Evolutionary conservation across 2,329 filamentous ascomycete genomes (phyloP).

Genomic region (Eutypella sp.): DNA sequence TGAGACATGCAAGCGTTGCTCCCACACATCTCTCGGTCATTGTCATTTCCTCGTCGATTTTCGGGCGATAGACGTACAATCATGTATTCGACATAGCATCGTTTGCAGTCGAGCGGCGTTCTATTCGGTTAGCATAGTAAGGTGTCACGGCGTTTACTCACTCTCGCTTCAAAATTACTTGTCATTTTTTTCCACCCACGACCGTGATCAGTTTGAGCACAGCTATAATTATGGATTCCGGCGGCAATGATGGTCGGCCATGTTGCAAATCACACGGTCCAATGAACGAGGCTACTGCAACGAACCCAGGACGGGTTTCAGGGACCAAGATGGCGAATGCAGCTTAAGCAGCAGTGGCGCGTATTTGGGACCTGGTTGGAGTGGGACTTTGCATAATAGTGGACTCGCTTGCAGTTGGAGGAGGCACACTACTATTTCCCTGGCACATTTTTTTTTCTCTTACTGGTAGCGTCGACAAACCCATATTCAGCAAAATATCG

Average conservation of each 20-base stretch:
- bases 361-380: not conserved
- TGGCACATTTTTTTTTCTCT: not conserved
- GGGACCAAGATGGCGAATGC: not conserved
- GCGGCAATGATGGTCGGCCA: constrained; percentile 7
- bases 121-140: constrained; percentile 50
- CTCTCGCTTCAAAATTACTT: constrained; percentile 25
- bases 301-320: not conserved
- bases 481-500: not conserved
- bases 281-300: not conserved
- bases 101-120: constrained; percentile 48
- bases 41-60: constrained; percentile 26
- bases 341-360: not conserved
- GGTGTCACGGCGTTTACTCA: constrained; percentile 50
- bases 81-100: constrained; percentile 51
- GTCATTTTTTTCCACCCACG: constrained; percentile 14
- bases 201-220: constrained; percentile 11
- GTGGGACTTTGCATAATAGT: not conserved
- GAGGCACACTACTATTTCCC: not conserved
- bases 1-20: constrained; percentile 50
- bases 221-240: constrained; percentile 19
- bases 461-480: not conserved
- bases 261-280: not conserved
- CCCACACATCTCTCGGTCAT: constrained; percentile 23
- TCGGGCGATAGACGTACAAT: constrained; percentile 29
- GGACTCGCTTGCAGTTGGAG: not conserved